phyloP scores from a whole-genome alignment of 2,329 filamentous ascomycete genomes.

The Fusarium sp. region DNA sequence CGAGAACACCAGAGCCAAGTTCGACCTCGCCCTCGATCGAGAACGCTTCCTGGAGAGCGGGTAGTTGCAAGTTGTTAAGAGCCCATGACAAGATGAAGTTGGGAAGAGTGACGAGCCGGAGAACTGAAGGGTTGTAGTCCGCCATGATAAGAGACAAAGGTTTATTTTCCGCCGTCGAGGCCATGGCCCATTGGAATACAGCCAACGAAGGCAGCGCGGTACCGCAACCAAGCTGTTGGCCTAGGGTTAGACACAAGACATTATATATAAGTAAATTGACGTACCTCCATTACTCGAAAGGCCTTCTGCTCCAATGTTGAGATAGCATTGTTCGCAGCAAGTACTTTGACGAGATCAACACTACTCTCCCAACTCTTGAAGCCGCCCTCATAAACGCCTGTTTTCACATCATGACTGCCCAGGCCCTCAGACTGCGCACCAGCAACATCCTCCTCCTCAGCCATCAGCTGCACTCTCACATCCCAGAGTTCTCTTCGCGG shows the following conservation, averaged over 20 bases:
- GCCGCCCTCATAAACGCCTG: conserved; percentile 86
- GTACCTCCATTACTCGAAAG: conserved; percentile 67
- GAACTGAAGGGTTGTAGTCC: conserved; percentile 84
- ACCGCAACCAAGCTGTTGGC: conserved; percentile 77
- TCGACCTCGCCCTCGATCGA: conserved; percentile 72
- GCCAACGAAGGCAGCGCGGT: conserved; percentile 80
- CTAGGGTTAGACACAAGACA: conserved; percentile 32
- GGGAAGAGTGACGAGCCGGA: conserved; percentile 82
- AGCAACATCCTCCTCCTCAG: conserved; percentile 68
- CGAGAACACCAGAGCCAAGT: conserved; percentile 68
- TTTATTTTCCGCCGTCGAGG: conserved; percentile 27
- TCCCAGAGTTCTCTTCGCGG: conserved; percentile 86
- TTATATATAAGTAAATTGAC: conserved; percentile 37
- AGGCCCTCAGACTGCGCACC: conserved; percentile 61
- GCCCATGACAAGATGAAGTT: conserved; percentile 82
- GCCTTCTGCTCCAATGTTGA: conserved; percentile 52
- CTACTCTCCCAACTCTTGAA: conserved; percentile 94
- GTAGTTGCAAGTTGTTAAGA: conserved; percentile 57
- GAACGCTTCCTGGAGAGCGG: conserved; percentile 61
- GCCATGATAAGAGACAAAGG: conserved; percentile 74
- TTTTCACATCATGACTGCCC: conserved; percentile 80
- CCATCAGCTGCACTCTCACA: conserved; percentile 84
- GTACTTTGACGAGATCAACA: conserved; percentile 80
- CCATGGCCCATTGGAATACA: conserved; percentile 72
- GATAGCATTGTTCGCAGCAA: conserved; percentile 60